Conservation (phyloP, 345 rosid genomes). For the Syzygium oleosum region DNA sequence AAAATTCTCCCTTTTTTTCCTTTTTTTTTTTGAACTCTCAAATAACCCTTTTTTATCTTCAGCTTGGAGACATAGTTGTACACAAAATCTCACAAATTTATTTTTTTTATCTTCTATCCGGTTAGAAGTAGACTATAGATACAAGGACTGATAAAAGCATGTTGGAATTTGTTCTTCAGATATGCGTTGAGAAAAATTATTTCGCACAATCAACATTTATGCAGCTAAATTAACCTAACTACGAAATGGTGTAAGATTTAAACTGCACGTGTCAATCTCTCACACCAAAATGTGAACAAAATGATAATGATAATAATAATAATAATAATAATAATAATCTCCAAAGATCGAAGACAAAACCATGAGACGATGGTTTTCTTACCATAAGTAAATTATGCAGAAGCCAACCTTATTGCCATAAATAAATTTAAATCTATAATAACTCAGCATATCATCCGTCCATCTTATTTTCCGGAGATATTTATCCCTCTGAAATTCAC, state of each 20-base stretch:
- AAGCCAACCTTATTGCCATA: not conserved
- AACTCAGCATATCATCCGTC: not conserved
- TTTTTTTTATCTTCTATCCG: not conserved
- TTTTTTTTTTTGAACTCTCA: not conserved
- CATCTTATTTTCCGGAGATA: too few species aligned
- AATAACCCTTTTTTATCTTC: not conserved
- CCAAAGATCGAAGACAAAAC: not conserved
- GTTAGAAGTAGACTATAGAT: not conserved
- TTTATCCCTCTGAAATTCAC: too few species aligned
- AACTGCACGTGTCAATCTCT: not conserved
- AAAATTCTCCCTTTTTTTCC: not conserved
- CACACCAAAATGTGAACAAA: not conserved
- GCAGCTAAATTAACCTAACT: not conserved
- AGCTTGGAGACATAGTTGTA: not conserved
- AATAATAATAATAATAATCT: not conserved
- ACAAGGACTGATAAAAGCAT: not conserved
- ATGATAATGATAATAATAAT: not conserved
- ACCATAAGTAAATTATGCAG: not conserved
- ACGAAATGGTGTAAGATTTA: not conserved
- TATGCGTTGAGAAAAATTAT: not conserved
- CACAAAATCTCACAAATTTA: not conserved
- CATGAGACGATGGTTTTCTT: not conserved
- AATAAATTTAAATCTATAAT: not conserved
- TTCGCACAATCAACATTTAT: not conserved
- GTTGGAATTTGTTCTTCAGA: not conserved